Evolutionary conservation across 1,139 yeast genomes (phyloP).

Genomic region (Blastobotrys persicus): DNA sequence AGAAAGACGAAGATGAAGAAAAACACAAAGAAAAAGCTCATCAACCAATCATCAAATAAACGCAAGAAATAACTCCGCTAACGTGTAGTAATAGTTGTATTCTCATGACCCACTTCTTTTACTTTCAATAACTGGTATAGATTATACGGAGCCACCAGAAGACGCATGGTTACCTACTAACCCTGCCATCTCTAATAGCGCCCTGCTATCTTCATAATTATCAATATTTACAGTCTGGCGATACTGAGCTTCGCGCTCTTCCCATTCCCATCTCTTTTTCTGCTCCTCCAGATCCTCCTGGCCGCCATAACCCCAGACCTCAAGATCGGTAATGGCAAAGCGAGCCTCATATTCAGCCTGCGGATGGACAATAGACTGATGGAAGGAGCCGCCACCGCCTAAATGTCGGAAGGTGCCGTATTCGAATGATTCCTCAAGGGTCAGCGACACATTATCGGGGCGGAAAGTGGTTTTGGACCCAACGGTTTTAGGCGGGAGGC

Average conservation of each 20-base stretch:
- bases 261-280: slow-evolving; percentile 84
- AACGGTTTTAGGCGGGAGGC: slow-evolving; percentile 34
- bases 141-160: slow-evolving; percentile 51
- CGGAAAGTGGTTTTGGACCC: slow-evolving; percentile 19
- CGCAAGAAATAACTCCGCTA: slow-evolving; percentile 16
- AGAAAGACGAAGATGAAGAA: slow-evolving; percentile 90
- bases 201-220: slow-evolving; percentile 75
- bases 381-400: slow-evolving; percentile 51
- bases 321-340: slow-evolving; percentile 69
- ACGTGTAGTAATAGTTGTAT: slow-evolving; percentile 4
- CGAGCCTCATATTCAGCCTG: slow-evolving; percentile 60
- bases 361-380: slow-evolving; percentile 31
- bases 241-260: slow-evolving; percentile 76
- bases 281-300: slow-evolving; percentile 75
- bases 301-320: slow-evolving; percentile 91
- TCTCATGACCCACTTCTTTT: not conserved
- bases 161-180: slow-evolving; percentile 67
- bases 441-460: slow-evolving; percentile 70
- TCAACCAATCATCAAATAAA: slow-evolving; percentile 31
- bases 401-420: slow-evolving; percentile 75
- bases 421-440: slow-evolving; percentile 75
- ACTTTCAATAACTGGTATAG: not conserved
- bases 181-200: slow-evolving; percentile 88
- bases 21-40: slow-evolving; percentile 66
- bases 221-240: slow-evolving; percentile 64